Evolutionary conservation across 805 yeast species (phyloP).

Genomic region (Starmerella bombicola): DNA sequence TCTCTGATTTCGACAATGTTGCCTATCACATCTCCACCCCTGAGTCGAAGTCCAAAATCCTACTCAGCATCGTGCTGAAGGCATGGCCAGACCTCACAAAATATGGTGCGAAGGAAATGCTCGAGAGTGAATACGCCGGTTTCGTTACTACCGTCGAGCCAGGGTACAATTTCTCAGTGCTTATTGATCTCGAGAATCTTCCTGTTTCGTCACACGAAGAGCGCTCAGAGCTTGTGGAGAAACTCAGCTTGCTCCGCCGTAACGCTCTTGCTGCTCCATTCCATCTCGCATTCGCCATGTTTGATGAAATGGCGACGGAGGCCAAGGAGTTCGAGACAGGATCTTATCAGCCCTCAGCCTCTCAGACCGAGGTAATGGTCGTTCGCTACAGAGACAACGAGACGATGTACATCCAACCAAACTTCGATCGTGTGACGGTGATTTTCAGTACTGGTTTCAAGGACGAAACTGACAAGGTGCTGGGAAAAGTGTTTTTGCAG

Average conservation of each 20-base stretch:
- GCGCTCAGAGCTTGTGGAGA: conserved; percentile 41
- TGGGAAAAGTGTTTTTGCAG: conserved; percentile 30
- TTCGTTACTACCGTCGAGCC: conserved; percentile 49
- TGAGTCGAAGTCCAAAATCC: conserved; percentile 50
- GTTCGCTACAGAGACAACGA: conserved; percentile 88
- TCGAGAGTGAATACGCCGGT: conserved; percentile 39
- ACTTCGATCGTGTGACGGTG: conserved; percentile 92
- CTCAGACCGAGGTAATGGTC: conserved; percentile 47
- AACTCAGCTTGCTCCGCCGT: conserved; percentile 67
- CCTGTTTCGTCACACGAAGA: conserved; percentile 34
- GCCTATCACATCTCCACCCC: conserved; percentile 89
- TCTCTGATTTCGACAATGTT: conserved; percentile 92
- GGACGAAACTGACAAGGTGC: conserved; percentile 82
- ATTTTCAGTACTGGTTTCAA: conserved; percentile 87
- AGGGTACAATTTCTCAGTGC: conserved; percentile 71
- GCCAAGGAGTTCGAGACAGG: conserved; percentile 27
- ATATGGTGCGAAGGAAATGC: conserved; percentile 40
- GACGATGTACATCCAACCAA: conserved; percentile 77
- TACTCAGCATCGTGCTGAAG: conserved; percentile 59
- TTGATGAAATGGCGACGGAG: conserved; percentile 44
- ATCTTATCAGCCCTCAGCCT: conserved; percentile 32
- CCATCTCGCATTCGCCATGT: conserved; percentile 69
- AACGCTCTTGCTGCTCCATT: conserved; percentile 89
- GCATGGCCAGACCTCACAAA: conserved; percentile 62
- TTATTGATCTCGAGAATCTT: conserved; percentile 44